Evolutionary conservation across 345 rosid species (phyloP).

Genomic region (Eucalyptus erythrocorys): DNA sequence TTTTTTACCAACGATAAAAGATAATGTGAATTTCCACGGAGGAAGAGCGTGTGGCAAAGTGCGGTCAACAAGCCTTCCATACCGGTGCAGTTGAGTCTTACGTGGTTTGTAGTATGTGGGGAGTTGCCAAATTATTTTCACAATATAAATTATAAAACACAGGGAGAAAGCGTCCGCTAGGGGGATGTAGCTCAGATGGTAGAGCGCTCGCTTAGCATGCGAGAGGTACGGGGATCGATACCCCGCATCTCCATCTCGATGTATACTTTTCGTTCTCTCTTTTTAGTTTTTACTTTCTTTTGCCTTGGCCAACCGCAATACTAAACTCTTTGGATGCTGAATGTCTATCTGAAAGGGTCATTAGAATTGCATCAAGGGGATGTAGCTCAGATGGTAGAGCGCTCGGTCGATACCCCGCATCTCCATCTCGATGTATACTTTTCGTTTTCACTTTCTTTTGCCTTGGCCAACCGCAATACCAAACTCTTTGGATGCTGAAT

Average conservation of each 20-base stretch:
- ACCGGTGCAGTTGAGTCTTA: neutral
- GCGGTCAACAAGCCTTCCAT: neutral
- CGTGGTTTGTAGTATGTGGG: neutral
- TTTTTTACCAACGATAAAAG: accelerated
- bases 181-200: conserved; percentile 44
- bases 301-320: neutral
- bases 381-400: conserved; percentile 78
- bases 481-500: too few relatives aligned
- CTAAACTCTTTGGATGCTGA: neutral
- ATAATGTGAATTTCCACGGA: neutral
- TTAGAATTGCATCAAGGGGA: conserved; percentile 22
- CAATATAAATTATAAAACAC: accelerated
- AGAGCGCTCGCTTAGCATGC: conserved; percentile 70
- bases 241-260: conserved; percentile 27
- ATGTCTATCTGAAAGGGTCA: too few relatives aligned
- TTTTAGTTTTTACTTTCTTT: too few relatives aligned
- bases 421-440: conserved; percentile 8
- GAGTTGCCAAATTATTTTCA: accelerated
- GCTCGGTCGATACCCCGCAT: too few relatives aligned
- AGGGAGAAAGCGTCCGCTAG: neutral
- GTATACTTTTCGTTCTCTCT: conserved; percentile 17
- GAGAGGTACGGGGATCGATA: conserved; percentile 52
- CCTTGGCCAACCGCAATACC: too few relatives aligned
- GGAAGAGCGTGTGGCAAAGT: neutral
- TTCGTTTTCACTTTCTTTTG: conserved; percentile 3